phyloP scores from a whole-genome alignment of 495 filamentous ascomycete genomes.

The Trichoderma virens region DNA sequence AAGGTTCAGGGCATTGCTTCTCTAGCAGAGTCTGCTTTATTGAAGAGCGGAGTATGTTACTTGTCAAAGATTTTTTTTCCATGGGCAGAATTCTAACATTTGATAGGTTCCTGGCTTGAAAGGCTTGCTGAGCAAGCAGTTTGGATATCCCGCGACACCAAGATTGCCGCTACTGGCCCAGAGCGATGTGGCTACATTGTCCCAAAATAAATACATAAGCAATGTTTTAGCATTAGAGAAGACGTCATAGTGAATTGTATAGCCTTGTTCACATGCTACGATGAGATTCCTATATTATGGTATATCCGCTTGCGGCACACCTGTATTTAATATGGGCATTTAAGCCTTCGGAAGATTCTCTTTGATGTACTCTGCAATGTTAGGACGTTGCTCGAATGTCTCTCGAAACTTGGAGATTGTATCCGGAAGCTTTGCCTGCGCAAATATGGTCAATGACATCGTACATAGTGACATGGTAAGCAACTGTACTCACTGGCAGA shows the following conservation, averaged over 20 bases:
- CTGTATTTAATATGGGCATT: background rate
- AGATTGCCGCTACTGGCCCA: background rate
- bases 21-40: background rate
- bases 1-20: background rate
- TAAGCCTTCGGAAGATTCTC: background rate
- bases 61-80: background rate
- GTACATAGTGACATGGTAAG: background rate
- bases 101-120: background rate
- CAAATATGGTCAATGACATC: background rate
- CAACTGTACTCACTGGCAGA: background rate
- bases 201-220: background rate
- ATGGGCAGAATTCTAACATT: background rate
- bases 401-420: background rate
- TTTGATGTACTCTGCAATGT: background rate
- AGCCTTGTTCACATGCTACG: background rate
- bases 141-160: background rate
- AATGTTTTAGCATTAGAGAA: background rate
- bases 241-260: background rate
- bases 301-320: too few relatives aligned
- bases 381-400: background rate
- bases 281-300: background rate
- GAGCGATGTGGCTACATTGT: background rate
- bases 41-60: background rate
- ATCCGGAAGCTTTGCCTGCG: background rate
- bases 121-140: background rate